These are phyloP conservation scores for Annona squamosa DNA, from an alignment of 164 flowering plant species.

Conservation along the genomic window DNA sequence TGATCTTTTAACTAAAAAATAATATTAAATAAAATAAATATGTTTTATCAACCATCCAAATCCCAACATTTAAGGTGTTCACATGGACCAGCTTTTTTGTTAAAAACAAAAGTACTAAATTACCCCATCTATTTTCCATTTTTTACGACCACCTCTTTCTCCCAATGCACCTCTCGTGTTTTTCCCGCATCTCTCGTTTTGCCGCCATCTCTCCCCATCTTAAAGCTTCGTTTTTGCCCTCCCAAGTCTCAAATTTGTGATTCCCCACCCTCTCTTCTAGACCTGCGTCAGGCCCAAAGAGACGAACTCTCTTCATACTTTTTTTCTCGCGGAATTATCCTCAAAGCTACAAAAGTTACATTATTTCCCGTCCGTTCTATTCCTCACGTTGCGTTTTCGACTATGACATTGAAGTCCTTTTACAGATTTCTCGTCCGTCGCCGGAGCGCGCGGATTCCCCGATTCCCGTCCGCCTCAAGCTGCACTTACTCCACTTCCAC, in stretches of 20 bases:
- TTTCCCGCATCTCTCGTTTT: too few species aligned
- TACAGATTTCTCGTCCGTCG: slow-evolving; percentile 42
- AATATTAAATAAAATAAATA: too few species aligned
- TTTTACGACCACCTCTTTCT: too few species aligned
- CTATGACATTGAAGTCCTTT: slow-evolving; percentile 59
- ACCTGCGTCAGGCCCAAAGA: too few species aligned
- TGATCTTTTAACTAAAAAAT: too few species aligned
- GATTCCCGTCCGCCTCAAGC: slow-evolving; percentile 8
- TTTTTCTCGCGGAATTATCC: background rate
- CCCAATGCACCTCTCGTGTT: too few species aligned
- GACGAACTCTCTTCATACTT: background rate
- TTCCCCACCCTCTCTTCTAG: too few species aligned
- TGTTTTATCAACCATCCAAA: too few species aligned
- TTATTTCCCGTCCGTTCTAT: background rate
- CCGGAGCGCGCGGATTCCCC: slow-evolving; percentile 32
- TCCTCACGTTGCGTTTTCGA: slow-evolving; percentile 25
- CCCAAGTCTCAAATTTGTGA: background rate
- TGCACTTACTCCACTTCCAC: background rate
- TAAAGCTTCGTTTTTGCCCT: slow-evolving; percentile 4
- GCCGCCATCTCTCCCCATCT: slow-evolving; percentile 4
- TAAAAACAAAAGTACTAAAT: too few species aligned
- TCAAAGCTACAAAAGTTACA: background rate
- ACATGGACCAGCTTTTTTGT: too few species aligned
- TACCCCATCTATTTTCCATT: too few species aligned
- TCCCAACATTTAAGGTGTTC: too few species aligned